These are phyloP conservation scores for Panicum virgatum DNA, from an alignment of 202 grass and related monocot species.

Conservation along the genomic window DNA sequence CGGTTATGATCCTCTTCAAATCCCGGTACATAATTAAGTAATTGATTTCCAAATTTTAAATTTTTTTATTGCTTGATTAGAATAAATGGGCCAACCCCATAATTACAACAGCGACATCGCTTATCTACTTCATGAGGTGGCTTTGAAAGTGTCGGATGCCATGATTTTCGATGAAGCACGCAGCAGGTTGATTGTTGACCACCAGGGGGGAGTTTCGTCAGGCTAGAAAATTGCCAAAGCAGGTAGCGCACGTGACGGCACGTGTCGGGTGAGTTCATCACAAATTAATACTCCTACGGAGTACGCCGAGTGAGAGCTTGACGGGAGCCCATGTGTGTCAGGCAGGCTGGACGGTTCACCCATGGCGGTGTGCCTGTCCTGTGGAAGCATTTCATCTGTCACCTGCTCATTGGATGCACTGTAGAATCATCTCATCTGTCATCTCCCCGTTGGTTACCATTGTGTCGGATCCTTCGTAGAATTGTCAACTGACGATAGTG, in stretches of 20 bases:
- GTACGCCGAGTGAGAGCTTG: not conserved
- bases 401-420: not conserved
- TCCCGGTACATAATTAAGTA: too few species aligned
- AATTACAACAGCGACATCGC: too few species aligned
- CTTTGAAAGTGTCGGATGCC: not conserved
- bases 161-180: not conserved
- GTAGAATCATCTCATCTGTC: too few species aligned
- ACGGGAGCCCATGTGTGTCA: not conserved
- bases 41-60: too few species aligned
- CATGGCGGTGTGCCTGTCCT: not conserved
- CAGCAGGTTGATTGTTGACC: not conserved
- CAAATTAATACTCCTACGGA: too few species aligned
- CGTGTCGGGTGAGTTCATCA: not conserved
- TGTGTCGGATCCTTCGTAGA: not conserved
- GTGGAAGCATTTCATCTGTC: not conserved
- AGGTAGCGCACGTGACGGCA: conserved; percentile 34
- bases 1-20: too few species aligned
- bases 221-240: not conserved
- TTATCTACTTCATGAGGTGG: not conserved
- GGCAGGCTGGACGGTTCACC: not conserved
- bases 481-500: not conserved
- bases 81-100: too few species aligned
- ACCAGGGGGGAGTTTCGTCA: not conserved
- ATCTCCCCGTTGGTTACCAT: not conserved
- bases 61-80: too few species aligned